Evolutionary conservation across 2,329 filamentous ascomycete species (phyloP), one percentile per base, ranked within the genome.

Genomic region (Apiospora phragmitis): DNA sequence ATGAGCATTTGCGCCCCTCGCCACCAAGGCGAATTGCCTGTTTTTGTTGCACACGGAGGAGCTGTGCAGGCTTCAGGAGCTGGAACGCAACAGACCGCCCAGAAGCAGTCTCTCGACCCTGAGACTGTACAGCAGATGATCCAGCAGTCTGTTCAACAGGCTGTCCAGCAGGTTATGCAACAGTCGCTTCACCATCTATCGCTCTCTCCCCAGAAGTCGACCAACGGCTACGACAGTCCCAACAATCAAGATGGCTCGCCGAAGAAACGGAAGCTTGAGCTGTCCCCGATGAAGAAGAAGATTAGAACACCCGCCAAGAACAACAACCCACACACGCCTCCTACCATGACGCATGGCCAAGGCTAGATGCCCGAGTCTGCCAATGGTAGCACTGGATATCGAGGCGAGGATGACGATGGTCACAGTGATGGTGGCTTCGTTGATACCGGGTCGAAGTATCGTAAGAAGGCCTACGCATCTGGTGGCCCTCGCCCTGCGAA

Each of bases 291-390:
- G 8, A 38, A n/a, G 9, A n/a, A 21, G 8, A 38, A n/a, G 9
- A n/a, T 29, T 38, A 29, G 8, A 1, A 21, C 55, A 9, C 21
- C 32, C 18, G n/a, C 32, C 29, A 62, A 24, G 32, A 38, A 11
- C 32, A 38, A 38, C 2, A 11, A 12, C 32, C 55, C 18, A 4
- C n/a, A 38, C 9, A 62, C 55, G 32, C 55, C 55, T 29, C 55
- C 32, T 29, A 38, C 29, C 55, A 21, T 38, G 29, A 38, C 32
- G 55, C 55, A 62, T n/a, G 55, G 18, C 55, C 18, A 38, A 21
- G 55, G 32, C 55, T 62, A 62, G 55, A n/a, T 38, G 18, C 55
- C 55, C 55, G 55, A 62, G 55, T 62, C 55, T 62, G 55, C 32
- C 11, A n/a, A 7, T 49, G 47, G 47, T 49, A 45, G 43, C 43